These are phyloP conservation scores for Schrenkiella parvula DNA, from an alignment of 345 rosid genomes.

Conservation along the genomic window DNA sequence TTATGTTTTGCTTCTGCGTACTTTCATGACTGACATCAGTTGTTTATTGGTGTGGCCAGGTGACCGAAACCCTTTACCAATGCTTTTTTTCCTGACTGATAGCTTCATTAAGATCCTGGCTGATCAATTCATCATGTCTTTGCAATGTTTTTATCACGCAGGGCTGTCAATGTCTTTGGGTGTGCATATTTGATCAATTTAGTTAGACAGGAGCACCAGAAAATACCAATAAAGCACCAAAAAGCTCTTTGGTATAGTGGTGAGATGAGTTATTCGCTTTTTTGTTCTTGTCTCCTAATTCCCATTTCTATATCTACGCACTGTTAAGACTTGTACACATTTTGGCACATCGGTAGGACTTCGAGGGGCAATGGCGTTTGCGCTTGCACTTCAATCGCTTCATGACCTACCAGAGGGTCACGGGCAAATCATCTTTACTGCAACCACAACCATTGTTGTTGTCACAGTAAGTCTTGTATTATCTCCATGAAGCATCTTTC, in stretches of 20 bases:
- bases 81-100: neutral
- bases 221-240: constrained; percentile 85
- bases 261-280: constrained; percentile 39
- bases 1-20: constrained; percentile 1
- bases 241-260: constrained; percentile 99
- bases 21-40: constrained; percentile 39
- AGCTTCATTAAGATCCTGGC: neutral
- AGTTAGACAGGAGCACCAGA: constrained; percentile 59
- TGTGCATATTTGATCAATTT: constrained; percentile 85
- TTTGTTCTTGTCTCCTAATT: neutral
- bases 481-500: neutral
- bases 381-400: constrained; percentile 93
- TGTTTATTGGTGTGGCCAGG: constrained; percentile 55
- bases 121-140: neutral
- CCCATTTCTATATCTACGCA: constrained; percentile 1
- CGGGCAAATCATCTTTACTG: constrained; percentile 93
- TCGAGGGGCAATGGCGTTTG: constrained; percentile 99
- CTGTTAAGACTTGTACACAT: constrained; percentile 11
- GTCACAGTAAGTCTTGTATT: constrained; percentile 51
- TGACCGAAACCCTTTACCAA: neutral
- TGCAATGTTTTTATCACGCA: constrained; percentile 27
- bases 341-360: constrained; percentile 51
- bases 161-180: constrained; percentile 89
- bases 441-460: constrained; percentile 93
- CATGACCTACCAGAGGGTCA: constrained; percentile 97